Evolutionary conservation across 2,329 filamentous ascomycete species (phyloP).

Genomic region (Akanthomyces uredinophilus): DNA sequence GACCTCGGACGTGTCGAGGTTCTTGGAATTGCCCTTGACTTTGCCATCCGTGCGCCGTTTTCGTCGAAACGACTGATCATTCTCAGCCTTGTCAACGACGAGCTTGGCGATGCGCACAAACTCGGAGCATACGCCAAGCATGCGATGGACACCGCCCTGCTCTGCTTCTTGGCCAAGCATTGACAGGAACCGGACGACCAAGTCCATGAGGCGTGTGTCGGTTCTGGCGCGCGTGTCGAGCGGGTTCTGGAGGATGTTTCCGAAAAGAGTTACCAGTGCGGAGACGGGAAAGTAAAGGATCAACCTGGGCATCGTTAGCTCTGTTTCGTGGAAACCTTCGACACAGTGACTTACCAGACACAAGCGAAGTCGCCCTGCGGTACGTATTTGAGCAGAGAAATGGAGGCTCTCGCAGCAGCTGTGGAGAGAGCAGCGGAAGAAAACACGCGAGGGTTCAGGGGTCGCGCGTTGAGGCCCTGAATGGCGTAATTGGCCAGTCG

Average conservation of each 20-base stretch:
- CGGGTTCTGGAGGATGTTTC: conserved; percentile 93
- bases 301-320: conserved; percentile 48
- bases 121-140: conserved; percentile 91
- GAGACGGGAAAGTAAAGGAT: conserved; percentile 96
- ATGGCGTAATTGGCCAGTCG: conserved; percentile 92
- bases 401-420: conserved; percentile 85
- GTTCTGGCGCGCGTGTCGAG: conserved; percentile 82
- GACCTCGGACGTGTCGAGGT: conserved; percentile 11
- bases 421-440: conserved; percentile 90
- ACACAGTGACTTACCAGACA: conserved; percentile 66
- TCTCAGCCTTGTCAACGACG: conserved; percentile 86
- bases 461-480: conserved; percentile 83
- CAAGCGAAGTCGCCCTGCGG: conserved; percentile 92
- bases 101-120: conserved; percentile 91
- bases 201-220: conserved; percentile 84
- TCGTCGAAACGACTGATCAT: conserved; percentile 70
- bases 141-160: conserved; percentile 85
- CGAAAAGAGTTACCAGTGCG: conserved; percentile 88
- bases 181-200: conserved; percentile 87
- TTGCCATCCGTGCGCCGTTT: conserved; percentile 64
- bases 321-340: conserved; percentile 23
- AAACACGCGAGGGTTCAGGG: conserved; percentile 90
- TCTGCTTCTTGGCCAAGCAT: conserved; percentile 86
- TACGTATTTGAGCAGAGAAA: conserved; percentile 91
- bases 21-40: conserved; percentile 6